Conservation (phyloP, 345 rosid genomes). For the Ceriops decandra region DNA sequence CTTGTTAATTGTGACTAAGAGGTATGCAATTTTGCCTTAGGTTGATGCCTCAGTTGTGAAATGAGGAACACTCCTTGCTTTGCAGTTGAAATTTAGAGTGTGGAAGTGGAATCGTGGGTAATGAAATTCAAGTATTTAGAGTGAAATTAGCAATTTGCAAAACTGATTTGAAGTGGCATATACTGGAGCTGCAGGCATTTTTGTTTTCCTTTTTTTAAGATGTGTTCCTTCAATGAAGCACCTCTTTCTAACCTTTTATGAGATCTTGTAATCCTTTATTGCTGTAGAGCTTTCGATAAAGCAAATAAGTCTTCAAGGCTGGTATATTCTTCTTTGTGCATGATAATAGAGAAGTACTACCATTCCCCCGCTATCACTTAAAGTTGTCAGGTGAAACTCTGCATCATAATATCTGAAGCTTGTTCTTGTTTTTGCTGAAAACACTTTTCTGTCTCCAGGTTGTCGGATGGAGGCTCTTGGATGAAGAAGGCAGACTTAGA, state of each 20-base stretch:
- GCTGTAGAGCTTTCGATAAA: too few relatives aligned
- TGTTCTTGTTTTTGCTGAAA: background rate
- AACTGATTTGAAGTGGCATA: background rate
- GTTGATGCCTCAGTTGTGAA: background rate
- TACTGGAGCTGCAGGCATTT: background rate
- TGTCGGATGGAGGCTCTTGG: slow-evolving; percentile 86
- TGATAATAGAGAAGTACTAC: too few relatives aligned
- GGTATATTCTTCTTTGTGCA: too few relatives aligned
- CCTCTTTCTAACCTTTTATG: background rate
- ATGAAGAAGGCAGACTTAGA: slow-evolving; percentile 60
- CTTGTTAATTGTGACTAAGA: too few relatives aligned
- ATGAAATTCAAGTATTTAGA: background rate
- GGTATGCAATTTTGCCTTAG: too few relatives aligned
- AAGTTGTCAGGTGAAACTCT: too few relatives aligned
- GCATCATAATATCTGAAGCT: background rate
- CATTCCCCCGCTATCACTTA: too few relatives aligned
- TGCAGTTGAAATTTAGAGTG: background rate
- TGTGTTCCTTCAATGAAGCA: background rate
- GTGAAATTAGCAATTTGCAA: background rate
- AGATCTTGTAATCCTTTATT: background rate
- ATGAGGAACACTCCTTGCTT: background rate
- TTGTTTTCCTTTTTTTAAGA: background rate
- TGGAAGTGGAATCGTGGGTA: too few relatives aligned
- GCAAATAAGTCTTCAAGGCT: too few relatives aligned
- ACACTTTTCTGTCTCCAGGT: slow-evolving; percentile 36